Conservation (phyloP, 257 asterid genomes). For the Solanum paucissectum region DNA sequence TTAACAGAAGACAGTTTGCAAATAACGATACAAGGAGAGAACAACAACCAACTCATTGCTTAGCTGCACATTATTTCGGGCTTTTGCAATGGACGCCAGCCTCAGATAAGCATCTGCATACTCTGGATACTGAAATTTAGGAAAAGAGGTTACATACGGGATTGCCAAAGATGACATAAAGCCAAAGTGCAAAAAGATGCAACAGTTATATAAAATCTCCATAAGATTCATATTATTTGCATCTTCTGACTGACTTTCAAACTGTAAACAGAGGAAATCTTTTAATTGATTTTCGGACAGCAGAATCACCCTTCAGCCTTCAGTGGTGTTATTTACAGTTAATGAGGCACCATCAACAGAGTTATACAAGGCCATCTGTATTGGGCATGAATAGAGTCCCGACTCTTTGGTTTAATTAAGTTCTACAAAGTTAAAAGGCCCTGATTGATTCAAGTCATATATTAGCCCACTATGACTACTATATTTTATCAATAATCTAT, state of each 20-base stretch:
- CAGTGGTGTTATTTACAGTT: neutral
- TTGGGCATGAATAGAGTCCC: neutral
- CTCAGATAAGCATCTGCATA: constrained; percentile 90
- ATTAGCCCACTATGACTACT: neutral
- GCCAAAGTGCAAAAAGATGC: neutral
- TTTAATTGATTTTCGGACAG: neutral
- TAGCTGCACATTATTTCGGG: constrained; percentile 72
- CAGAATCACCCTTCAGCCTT: neutral
- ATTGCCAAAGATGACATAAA: neutral
- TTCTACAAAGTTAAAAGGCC: neutral
- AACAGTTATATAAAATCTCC: neutral
- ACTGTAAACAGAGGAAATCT: neutral
- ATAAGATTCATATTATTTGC: neutral
- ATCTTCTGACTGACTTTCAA: neutral
- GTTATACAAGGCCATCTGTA: neutral
- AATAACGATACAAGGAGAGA: constrained; percentile 4
- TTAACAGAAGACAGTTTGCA: constrained; percentile 1
- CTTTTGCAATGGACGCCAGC: constrained; percentile 91
- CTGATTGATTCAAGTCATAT: neutral
- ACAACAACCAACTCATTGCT: constrained; percentile 80
- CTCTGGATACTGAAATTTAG: constrained; percentile 64
- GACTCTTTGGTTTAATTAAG: neutral
- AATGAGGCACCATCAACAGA: neutral
- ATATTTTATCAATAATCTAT: neutral
- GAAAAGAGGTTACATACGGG: neutral